Evolutionary conservation across 306 rosid genomes (phyloP), one percentile per base, ranked within the genome.

Genomic region (Fragaria nilgerrensis): DNA sequence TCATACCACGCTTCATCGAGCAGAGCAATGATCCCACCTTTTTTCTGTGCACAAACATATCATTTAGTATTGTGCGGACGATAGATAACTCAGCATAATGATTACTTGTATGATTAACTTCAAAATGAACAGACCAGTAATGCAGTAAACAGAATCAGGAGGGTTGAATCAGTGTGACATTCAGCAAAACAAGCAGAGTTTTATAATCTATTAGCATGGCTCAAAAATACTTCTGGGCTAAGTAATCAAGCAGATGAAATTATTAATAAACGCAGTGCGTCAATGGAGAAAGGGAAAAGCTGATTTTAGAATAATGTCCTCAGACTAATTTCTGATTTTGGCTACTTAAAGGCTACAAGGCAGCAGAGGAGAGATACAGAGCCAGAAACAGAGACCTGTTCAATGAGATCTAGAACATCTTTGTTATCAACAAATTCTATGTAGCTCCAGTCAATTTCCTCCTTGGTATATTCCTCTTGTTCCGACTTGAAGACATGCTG

Each of bases 1-100:
- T 67, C 95, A 80, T 95, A 95, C 98, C 97, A 95, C 65, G 98
- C 96, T 83, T 95, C 98, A 84, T 95, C 98, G 66, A 92, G 98
- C 67, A 95, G 84, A 79, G 96, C 82, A 73, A 95, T 86, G 69
- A 95, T 84, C 79, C 98, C 98, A 73, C 97, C 96, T 15, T 96
- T 97, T 87, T 92, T 95, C 97, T 95, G 90, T 86, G 85, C 70
- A 84, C 81, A 23, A 34, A 55, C 63, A 32, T 59, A 63, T 41
- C 61, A 70, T 50, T 53, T 70, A 75, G 71, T 78, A 63, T 75
- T 59, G 70, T 53, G 43, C 16, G 27, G 2, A 75, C 37, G 62
- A 56, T 61, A 65, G 61, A 49, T 48, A 72, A 82, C 68, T 79
- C 72, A 72, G 80, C 45, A 79, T 67, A 71, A 70, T 5, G 44